Evolutionary conservation across 2,329 filamentous ascomycete species (phyloP), one percentile per base, ranked within the genome.

Genomic region (Neonectria magnoliae): DNA sequence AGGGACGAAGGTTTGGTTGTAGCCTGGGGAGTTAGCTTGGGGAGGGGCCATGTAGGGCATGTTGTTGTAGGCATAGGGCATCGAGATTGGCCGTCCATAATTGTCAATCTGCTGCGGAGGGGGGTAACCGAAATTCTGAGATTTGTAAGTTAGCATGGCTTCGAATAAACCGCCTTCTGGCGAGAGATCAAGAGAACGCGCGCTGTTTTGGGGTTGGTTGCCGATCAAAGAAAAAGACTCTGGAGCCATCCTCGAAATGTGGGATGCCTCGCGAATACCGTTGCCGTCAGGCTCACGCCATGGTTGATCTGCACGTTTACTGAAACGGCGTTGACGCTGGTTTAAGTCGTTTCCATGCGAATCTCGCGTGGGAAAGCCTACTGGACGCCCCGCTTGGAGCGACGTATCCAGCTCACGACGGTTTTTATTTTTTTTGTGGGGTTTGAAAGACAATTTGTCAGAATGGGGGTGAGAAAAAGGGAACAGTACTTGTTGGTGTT

Each of bases 101-200:
- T 77, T 79, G 75, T 82, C 81, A 69, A 79, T 45, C 50, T 73
- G 63, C 59, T 74, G 74, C 65, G 76, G 77, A 14, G 85, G 85
- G 36, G 79, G 80, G 68, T 84, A 91, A 60, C 82, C 84, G 77
- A 85, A 89, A 68, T 82, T 85, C 90, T 95, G 91, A 76, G 87
- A 82, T 81, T 87, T 87, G 73, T 85, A 80, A 75, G 88, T 93
- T 84, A 94, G 91, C 88, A 87, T 85, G 69, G 87, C 85, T 78
- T 94, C 91, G 85, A 91, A 93, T 70, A 89, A 85, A 75, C 88
- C 88, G 76, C 83, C 90, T 75, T 89, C 87, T 64, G 91, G 91
- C 68, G 90, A 90, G 63, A 94, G 80, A 80, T 93, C 87, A 76
- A 87, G 75, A 68, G 74, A 73, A 72, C 68, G 75, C 62, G 68